Conservation (phyloP, 306 rosid species). For the Malus orientalis region DNA sequence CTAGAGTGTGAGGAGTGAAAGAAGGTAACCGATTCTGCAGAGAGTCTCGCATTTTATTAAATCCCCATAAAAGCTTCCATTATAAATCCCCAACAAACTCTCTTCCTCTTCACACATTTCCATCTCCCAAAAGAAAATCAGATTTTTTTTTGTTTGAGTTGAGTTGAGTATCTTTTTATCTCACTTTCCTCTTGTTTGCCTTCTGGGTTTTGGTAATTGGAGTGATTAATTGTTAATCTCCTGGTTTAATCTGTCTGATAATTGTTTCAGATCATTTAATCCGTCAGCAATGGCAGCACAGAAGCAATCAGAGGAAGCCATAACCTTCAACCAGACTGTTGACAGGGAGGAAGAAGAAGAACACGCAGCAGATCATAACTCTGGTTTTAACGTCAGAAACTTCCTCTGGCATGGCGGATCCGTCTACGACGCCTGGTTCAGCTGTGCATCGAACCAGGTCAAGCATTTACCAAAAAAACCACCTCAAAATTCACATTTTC, state of each 20-base stretch:
- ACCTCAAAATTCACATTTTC: background rate
- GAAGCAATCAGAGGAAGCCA: slow-evolving; percentile 69
- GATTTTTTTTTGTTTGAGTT: background rate
- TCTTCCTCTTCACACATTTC: slow-evolving; percentile 15
- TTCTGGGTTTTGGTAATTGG: background rate
- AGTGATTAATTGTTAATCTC: background rate
- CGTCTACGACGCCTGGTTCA: slow-evolving; percentile 94
- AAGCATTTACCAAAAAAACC: background rate
- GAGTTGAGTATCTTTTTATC: background rate
- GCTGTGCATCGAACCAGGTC: slow-evolving; percentile 96
- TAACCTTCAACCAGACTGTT: slow-evolving; percentile 34
- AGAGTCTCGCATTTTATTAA: slow-evolving; percentile 25
- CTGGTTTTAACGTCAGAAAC: slow-evolving; percentile 38
- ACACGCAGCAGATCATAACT: slow-evolving; percentile 9
- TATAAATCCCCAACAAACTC: background rate
- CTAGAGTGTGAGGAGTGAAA: slow-evolving; percentile 8
- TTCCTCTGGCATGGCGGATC: slow-evolving; percentile 96
- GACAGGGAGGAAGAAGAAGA: slow-evolving; percentile 51
- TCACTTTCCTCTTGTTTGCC: background rate
- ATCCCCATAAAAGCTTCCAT: background rate
- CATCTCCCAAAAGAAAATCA: background rate
- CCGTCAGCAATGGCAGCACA: slow-evolving; percentile 43
- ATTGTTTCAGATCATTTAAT: slow-evolving; percentile 28
- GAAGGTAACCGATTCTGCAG: slow-evolving; percentile 20
- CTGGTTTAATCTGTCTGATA: background rate